Base-by-base conservation (phyloP, 768 basidiomycete genomes). In the Gymnopilus dilepis region DNA sequence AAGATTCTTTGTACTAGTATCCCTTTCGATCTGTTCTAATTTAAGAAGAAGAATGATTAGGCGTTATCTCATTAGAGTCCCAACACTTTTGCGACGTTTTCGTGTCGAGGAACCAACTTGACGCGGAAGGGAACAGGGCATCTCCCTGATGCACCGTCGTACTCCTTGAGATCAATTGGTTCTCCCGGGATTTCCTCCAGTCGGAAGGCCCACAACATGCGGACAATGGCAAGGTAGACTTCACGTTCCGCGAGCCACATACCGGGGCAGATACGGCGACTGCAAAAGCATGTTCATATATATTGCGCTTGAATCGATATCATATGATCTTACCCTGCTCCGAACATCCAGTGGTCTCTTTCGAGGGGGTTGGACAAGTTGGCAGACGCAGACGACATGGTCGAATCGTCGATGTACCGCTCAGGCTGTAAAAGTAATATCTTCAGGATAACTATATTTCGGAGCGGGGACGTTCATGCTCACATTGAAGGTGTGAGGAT, bases 271-370 rank as follows among this genome's bases (percentile, higher is more conserved):
- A 82, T 77, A 11, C 76, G 70, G 26, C 78, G 71, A 13, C 76
- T 77, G 48, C n/a, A 37, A 8, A 37, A 37, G 3, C 9, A 15
- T 37, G 2, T 37, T 9, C 9, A 37, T 3, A 11, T 3, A 11
- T 37, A 15, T 37, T 15, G 15, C 34, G 8, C 2, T 37, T 11
- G 2, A 34, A 6, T 3, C 15, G 8, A 34, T 22, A 21, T 42
- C 19, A n/a, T 38, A 7, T 38, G 34, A 26, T 69, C 75, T 28
- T 63, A 84, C 82, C 82, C 82, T 1, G 70, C 80, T 15, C 82
- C 82, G 55, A 82, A 84, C 68, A 76, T 76, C 82, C 82, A 84
- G 58, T 84, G 80, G 61, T 84, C 82, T 37, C 82, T 77, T 53
- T 84, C 72, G 62, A 73, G 72, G 7, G 80, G 72, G 60, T 83